phyloP scores from a whole-genome alignment of 2,329 filamentous ascomycete species.

The Fusarium pseudonygamai region DNA sequence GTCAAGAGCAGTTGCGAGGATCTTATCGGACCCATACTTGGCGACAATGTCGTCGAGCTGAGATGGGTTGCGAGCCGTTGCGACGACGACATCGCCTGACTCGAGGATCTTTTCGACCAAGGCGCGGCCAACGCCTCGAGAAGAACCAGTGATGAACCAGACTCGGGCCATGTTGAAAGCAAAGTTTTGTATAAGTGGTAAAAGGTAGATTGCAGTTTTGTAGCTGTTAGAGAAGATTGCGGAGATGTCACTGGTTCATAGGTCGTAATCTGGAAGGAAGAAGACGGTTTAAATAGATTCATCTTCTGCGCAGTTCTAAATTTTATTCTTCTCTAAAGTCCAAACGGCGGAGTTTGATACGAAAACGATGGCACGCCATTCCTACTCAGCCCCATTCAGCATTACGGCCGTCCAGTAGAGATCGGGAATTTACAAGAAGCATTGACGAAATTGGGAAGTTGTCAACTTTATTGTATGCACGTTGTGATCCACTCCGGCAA shows the following conservation, averaged over 20 bases:
- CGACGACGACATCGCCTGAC: slow-evolving; percentile 55
- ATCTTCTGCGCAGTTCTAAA: accelerated
- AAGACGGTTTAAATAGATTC: background rate
- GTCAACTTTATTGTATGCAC: background rate
- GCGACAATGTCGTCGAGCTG: slow-evolving; percentile 47
- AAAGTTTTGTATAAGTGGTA: background rate
- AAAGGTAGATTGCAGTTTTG: background rate
- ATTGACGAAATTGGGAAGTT: background rate
- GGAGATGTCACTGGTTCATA: background rate
- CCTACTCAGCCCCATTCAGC: background rate
- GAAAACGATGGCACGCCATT: background rate
- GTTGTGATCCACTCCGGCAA: background rate
- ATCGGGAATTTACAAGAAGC: background rate
- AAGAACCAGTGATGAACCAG: slow-evolving; percentile 60
- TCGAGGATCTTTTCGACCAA: slow-evolving; percentile 52
- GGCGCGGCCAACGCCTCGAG: slow-evolving; percentile 57
- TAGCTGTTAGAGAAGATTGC: background rate
- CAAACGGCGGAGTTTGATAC: background rate
- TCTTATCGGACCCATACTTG: slow-evolving; percentile 54
- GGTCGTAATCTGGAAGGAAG: no score
- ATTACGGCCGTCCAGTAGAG: background rate
- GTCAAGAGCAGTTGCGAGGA: slow-evolving; percentile 61
- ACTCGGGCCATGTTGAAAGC: slow-evolving; percentile 42
- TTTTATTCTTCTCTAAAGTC: accelerated
- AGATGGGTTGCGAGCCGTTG: slow-evolving; percentile 54